These are phyloP conservation scores for Lolium multiflorum DNA, from an alignment of 176 grass and related monocot genomes.

Conservation along the genomic window DNA sequence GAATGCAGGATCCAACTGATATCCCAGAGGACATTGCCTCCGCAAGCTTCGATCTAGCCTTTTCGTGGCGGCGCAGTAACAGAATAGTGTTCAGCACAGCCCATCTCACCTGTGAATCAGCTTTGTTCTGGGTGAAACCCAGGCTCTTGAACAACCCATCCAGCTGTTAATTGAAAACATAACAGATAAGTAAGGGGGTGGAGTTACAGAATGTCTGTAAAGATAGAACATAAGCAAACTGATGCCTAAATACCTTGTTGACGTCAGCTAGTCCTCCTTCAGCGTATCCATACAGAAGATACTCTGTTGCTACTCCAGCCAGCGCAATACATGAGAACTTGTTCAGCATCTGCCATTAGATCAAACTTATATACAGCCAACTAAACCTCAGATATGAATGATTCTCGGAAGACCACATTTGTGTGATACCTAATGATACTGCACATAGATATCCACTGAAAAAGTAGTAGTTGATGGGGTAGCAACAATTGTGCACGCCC, in stretches of 20 bases:
- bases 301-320: constrained; percentile 78
- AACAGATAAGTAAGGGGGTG: neutral
- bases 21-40: constrained; percentile 52
- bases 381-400: neutral
- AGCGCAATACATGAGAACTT: constrained; percentile 85
- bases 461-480: neutral
- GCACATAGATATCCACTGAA: neutral
- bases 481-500: neutral
- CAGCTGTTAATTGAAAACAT: constrained; percentile 16
- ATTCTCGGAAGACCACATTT: neutral
- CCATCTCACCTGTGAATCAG: constrained; percentile 61
- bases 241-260: constrained; percentile 48
- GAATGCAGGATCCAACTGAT: constrained; percentile 51
- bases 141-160: constrained; percentile 54
- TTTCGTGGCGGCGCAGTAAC: constrained; percentile 50
- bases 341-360: constrained; percentile 69
- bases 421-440: neutral
- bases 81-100: constrained; percentile 53
- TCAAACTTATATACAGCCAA: neutral
- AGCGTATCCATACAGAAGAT: constrained; percentile 74
- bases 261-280: constrained; percentile 82
- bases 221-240: constrained; percentile 14
- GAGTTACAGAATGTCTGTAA: neutral
- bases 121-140: constrained; percentile 55
- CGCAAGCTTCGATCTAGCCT: constrained; percentile 46